These are phyloP conservation scores for Phialophora tarda DNA, from an alignment of 2,329 filamentous ascomycete species.

Conservation along the genomic window DNA sequence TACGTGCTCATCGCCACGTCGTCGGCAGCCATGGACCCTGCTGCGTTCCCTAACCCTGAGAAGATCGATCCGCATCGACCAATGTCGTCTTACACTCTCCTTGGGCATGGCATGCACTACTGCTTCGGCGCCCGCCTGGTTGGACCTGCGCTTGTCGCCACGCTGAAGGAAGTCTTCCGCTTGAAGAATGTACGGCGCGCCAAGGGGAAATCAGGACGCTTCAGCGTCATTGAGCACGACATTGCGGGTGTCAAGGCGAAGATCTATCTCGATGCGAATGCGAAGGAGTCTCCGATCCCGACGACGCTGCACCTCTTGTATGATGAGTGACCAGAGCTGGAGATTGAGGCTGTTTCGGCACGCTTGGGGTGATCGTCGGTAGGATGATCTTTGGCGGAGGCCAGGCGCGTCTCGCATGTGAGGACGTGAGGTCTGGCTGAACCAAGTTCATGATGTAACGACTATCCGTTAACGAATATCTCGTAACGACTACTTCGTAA, in stretches of 20 bases:
- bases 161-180: slow-evolving; percentile 53
- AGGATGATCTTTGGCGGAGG: not conserved
- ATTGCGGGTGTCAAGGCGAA: slow-evolving; percentile 56
- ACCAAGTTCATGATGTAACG: not conserved
- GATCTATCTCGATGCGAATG: slow-evolving; percentile 56
- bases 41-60: slow-evolving; percentile 47
- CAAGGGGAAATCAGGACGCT: slow-evolving; percentile 47
- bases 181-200: slow-evolving; percentile 52
- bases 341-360: not conserved
- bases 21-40: slow-evolving; percentile 45
- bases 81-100: slow-evolving; percentile 47
- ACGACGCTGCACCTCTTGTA: slow-evolving; percentile 53
- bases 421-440: not conserved
- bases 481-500: not conserved
- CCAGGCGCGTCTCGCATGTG: not conserved
- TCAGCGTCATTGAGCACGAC: slow-evolving; percentile 53
- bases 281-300: slow-evolving; percentile 55
- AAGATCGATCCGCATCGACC: slow-evolving; percentile 52
- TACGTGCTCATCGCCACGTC: slow-evolving; percentile 48
- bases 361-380: not conserved
- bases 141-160: slow-evolving; percentile 49
- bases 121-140: slow-evolving; percentile 51
- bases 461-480: not conserved
- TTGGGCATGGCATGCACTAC: slow-evolving; percentile 50
- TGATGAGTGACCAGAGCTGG: slow-evolving; percentile 40